Conservation (phyloP, 2,329 filamentous ascomycete genomes). For the Pyricularia grisea region DNA sequence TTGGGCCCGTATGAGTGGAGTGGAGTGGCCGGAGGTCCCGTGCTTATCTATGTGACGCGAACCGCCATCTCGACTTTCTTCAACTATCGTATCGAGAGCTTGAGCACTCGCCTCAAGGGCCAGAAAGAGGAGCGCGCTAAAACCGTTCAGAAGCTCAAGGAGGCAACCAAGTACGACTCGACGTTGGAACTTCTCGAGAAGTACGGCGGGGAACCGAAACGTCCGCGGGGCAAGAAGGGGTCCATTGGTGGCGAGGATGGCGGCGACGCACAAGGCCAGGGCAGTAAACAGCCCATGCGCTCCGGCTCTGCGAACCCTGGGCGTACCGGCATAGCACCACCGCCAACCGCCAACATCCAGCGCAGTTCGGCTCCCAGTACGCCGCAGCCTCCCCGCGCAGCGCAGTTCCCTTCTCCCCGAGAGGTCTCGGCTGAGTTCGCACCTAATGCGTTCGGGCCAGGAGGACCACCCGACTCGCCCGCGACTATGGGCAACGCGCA, state of each 20-base stretch:
- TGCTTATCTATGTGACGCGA: constrained; percentile 72
- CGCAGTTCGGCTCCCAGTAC: constrained; percentile 22
- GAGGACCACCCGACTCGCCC: constrained; percentile 12
- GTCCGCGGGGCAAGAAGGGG: constrained; percentile 12
- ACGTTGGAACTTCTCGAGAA: constrained; percentile 90
- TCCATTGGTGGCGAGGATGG: constrained; percentile 5
- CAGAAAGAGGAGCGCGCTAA: constrained; percentile 70
- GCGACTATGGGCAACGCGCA: constrained; percentile 8
- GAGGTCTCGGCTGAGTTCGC: constrained; percentile 57
- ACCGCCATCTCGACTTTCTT: constrained; percentile 60
- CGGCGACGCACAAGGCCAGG: constrained; percentile 10
- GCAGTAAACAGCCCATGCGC: neutral
- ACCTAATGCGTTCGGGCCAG: constrained; percentile 54
- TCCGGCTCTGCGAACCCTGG: constrained; percentile 13
- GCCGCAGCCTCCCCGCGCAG: constrained; percentile 13
- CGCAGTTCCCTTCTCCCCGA: neutral
- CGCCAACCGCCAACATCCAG: constrained; percentile 54
- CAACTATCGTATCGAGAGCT: constrained; percentile 67
- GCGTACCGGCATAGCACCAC: constrained; percentile 44
- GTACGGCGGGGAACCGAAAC: constrained; percentile 60
- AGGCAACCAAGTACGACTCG: constrained; percentile 91
- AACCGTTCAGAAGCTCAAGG: constrained; percentile 91
- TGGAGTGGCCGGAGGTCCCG: constrained; percentile 66
- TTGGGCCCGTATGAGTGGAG: constrained; percentile 72
- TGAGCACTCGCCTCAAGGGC: constrained; percentile 60